Conservation (phyloP, 148 eudicot genomes). For the Rhododendron kiyosumense region DNA sequence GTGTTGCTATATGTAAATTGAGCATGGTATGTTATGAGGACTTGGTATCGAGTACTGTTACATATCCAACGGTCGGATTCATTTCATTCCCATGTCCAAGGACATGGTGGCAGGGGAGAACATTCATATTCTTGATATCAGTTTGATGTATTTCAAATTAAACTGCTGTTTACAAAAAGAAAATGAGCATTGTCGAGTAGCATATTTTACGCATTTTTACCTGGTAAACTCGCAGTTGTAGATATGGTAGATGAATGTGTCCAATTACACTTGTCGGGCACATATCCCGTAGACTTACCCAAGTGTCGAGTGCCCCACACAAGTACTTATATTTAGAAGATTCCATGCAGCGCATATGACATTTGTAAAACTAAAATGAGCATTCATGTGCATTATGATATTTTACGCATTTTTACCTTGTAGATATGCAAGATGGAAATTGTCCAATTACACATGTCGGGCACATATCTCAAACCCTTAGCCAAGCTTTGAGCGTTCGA, state of each 20-base stretch:
- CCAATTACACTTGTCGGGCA: not conserved
- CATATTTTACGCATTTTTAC: not conserved
- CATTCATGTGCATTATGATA: not conserved
- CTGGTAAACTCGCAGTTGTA: not conserved
- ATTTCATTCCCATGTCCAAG: not conserved
- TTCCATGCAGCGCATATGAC: not conserved
- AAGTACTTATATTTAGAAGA: not conserved
- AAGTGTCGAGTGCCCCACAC: not conserved
- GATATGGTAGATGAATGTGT: not conserved
- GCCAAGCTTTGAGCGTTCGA: not conserved
- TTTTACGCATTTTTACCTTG: not conserved
- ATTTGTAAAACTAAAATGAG: not conserved
- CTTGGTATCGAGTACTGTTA: not conserved
- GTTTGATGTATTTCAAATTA: not conserved
- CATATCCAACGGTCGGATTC: not conserved
- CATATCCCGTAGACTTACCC: not conserved
- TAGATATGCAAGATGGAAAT: not conserved
- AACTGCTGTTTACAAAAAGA: not conserved
- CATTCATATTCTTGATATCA: not conserved
- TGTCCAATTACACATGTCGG: not conserved
- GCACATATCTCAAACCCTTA: not conserved
- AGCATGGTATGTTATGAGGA: not conserved
- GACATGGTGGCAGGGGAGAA: not conserved
- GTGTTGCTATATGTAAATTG: not conserved
- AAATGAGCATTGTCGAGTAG: not conserved